Evolutionary conservation across 345 rosid species (phyloP), one percentile per base, ranked within the genome.

Genomic region (Lepidium africanum): DNA sequence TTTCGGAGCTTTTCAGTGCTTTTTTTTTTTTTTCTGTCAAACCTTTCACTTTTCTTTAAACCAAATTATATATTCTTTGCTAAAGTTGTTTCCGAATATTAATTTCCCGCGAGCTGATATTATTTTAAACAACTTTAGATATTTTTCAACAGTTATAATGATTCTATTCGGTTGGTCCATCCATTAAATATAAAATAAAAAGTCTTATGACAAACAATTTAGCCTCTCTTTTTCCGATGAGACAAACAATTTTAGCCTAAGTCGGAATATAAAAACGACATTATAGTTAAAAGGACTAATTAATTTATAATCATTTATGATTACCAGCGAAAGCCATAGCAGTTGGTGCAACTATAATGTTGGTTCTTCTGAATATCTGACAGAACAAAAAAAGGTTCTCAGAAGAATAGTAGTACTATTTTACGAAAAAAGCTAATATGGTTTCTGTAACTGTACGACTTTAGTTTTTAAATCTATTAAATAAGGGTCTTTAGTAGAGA

Each of bases 21-120:
- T 50, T 43, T 35, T 46, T 51, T 59, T 43, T 19, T 36, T 49
- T 41, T 42, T 36, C 3, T 21, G n/a, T n/a, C n/a, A n/a, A n/a
- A n/a, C n/a, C 2, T 49, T 58, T 65, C 54, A 55, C 43, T 38
- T 49, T 65, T 65, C 39, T 40, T 72, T 63, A 39, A 39, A 37
- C 9, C 19, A 15, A 48, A 25, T 37, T 57, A 57, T 48, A 25
- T 42, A 9, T 13, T 25, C 16, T 6, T 9, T 2, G 12, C 3
- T 35, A 73, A 72, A 73, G 67, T 40, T 41, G 6, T 49, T 48
- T 38, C 56, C 16, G 63, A 53, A 52, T 63, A 71, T 32, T 65
- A 7, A 42, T 25, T 53, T 50, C 38, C 71, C 61, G 53, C 43
- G 38, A 35, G 9, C 4, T 63, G 54, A 7, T 42, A 14, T 19